phyloP scores from a whole-genome alignment of 768 basidiomycete species.

The Suillus subaureus region DNA sequence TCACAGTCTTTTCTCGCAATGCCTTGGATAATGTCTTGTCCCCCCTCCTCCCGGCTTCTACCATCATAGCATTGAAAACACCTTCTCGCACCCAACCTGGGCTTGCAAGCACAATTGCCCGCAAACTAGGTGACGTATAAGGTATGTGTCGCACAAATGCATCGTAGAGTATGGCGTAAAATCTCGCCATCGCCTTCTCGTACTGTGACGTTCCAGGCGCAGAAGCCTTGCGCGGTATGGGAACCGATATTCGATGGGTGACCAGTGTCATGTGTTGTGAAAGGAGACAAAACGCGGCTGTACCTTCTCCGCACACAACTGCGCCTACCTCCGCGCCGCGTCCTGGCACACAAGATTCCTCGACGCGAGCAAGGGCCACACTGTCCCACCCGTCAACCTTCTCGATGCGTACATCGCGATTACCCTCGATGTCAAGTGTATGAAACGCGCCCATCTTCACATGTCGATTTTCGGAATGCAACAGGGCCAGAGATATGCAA shows the following conservation, averaged over 20 bases:
- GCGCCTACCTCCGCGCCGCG: slow-evolving; percentile 96
- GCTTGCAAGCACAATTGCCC: slow-evolving; percentile 93
- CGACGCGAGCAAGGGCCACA: slow-evolving; percentile 75
- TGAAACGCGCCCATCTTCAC: slow-evolving; percentile 94
- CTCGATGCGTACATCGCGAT: slow-evolving; percentile 88
- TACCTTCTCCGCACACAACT: slow-evolving; percentile 94
- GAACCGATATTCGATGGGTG: slow-evolving; percentile 83
- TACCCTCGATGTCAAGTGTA: slow-evolving; percentile 90
- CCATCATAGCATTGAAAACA: slow-evolving; percentile 80
- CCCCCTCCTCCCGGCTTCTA: slow-evolving; percentile 75
- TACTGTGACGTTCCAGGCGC: slow-evolving; percentile 80
- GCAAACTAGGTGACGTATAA: slow-evolving; percentile 67
- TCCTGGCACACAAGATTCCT: slow-evolving; percentile 91
- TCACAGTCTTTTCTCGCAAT: slow-evolving; percentile 80
- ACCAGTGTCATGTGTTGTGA: slow-evolving; percentile 98
- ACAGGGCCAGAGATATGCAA: slow-evolving; percentile 90
- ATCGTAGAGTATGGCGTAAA: slow-evolving; percentile 83
- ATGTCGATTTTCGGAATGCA: slow-evolving; percentile 79
- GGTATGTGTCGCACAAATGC: slow-evolving; percentile 91
- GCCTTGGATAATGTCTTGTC: slow-evolving; percentile 84
- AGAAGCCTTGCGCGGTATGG: slow-evolving; percentile 91
- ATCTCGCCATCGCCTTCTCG: slow-evolving; percentile 87
- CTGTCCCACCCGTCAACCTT: slow-evolving; percentile 93
- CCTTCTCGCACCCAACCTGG: slow-evolving; percentile 95
- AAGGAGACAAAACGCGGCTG: slow-evolving; percentile 90